phyloP scores from a whole-genome alignment of 805 yeast species.

The Yarrowia phangngaensis region DNA sequence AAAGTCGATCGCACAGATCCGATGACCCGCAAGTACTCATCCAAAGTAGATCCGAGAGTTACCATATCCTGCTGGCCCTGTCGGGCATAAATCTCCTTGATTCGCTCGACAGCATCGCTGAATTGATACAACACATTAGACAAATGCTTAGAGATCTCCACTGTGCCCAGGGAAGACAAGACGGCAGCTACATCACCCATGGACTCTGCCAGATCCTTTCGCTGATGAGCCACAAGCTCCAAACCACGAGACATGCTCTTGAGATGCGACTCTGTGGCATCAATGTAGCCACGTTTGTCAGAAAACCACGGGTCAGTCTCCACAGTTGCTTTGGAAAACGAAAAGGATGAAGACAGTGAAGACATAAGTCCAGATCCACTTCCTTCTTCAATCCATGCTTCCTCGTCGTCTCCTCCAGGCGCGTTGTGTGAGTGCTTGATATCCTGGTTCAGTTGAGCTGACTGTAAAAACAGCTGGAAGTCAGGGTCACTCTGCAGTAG shows the following conservation, averaged over 20 bases:
- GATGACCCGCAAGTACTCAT: slow-evolving; percentile 76
- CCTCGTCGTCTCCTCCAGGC: slow-evolving; percentile 37
- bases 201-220: slow-evolving; percentile 66
- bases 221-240: slow-evolving; percentile 68
- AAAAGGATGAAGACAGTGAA: slow-evolving; percentile 61
- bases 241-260: slow-evolving; percentile 62
- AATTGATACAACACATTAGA: slow-evolving; percentile 65
- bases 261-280: slow-evolving; percentile 68
- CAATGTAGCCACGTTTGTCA: slow-evolving; percentile 64
- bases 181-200: slow-evolving; percentile 62
- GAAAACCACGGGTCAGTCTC: slow-evolving; percentile 79
- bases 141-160: slow-evolving; percentile 68
- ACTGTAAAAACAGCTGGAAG: slow-evolving; percentile 70
- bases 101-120: slow-evolving; percentile 63
- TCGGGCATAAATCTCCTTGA: slow-evolving; percentile 71
- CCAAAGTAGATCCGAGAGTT: slow-evolving; percentile 80
- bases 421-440: slow-evolving; percentile 48
- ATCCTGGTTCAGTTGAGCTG: slow-evolving; percentile 63
- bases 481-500: slow-evolving; percentile 67
- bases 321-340: slow-evolving; percentile 56
- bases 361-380: slow-evolving; percentile 55
- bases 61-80: slow-evolving; percentile 79
- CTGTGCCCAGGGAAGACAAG: slow-evolving; percentile 58
- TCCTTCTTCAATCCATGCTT: slow-evolving; percentile 23
- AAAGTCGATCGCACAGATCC: slow-evolving; percentile 71